Base-by-base conservation (phyloP, 2,329 filamentous ascomycete species). In the Diaporthe sp. region DNA sequence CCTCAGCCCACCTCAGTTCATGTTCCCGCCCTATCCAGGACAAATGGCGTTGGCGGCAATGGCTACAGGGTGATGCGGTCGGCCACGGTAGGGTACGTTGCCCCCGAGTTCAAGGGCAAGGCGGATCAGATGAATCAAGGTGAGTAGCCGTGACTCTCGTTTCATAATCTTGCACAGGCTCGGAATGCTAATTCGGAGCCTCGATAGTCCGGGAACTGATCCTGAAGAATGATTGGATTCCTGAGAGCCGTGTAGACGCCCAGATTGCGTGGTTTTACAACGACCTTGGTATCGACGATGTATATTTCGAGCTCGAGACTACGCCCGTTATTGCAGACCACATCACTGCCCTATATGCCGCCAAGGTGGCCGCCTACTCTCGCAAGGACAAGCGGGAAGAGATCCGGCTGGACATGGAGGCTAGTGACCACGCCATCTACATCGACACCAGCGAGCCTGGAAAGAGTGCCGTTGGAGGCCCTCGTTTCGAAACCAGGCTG, bases 201-300 rank as follows among this genome's bases (percentile, higher is more conserved):
- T 15, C 10, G 17, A 34, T 78, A 95, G 96, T 98, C 83, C 95
- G 95, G 91, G 92, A 93, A 79, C 88, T 93, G 82, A 92, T 98
- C 79, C 89, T 92, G 81, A 90, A 93, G 78, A 94, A 93, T 82
- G 94, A 93, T 76, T 98, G 97, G 90, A 94, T 99, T 77, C 97
- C 97, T 2, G 89, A 91, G 75, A 89, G 94, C 71, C 94, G 98
- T 79, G 90, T 98, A 78, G 94, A 97, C 78, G 90, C 92, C 37
- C 96, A 99, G 86, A 94, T 96, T 71, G 90, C 92, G 76, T 99
- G 97, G 96, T 99, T 99, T 88, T 99, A 99, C 88, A 94, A 97
- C 83, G 94, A 97, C 84, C 92, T 99, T 34, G 97, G 97, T 80
- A 99, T 99, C 81, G 97, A 99, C 82, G 97, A 98, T 88, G 96